Conservation (phyloP, 2,329 filamentous ascomycete genomes). For the Penicillium thymicola region DNA sequence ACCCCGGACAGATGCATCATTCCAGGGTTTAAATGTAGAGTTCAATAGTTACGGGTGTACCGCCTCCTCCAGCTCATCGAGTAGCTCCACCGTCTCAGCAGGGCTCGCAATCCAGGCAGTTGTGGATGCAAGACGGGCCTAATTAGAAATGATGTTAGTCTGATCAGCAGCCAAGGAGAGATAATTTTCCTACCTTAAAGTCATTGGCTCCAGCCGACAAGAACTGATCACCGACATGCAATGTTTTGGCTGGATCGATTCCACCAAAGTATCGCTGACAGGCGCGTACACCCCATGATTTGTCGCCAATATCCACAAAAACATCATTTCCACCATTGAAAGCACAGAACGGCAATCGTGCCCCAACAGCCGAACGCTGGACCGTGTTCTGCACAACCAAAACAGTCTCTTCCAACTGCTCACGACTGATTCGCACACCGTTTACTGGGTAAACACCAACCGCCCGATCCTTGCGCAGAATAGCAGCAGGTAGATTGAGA, state of each 20-base stretch:
- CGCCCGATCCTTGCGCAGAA: conserved; percentile 85
- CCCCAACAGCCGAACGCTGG: conserved; percentile 70
- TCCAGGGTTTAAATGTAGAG: neutral
- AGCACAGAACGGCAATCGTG: conserved; percentile 81
- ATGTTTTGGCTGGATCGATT: conserved; percentile 71
- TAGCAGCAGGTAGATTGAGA: conserved; percentile 71
- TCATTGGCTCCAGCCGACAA: conserved; percentile 93
- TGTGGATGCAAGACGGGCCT: conserved; percentile 81
- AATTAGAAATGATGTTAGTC: neutral
- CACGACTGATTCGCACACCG: conserved; percentile 69
- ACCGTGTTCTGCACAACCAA: conserved; percentile 90
- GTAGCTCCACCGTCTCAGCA: conserved; percentile 78
- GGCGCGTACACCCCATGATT: conserved; percentile 89
- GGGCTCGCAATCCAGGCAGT: conserved; percentile 97
- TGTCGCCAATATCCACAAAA: conserved; percentile 98
- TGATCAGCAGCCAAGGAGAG: neutral
- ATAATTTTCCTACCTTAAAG: conserved; percentile 64
- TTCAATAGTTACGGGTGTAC: conserved; percentile 1
- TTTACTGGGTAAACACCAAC: conserved; percentile 71
- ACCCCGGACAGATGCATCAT: neutral
- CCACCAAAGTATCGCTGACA: conserved; percentile 87
- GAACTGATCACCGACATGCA: conserved; percentile 96
- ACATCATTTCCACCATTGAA: conserved; percentile 98
- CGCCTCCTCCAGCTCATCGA: conserved; percentile 65
- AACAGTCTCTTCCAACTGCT: conserved; percentile 93